Conservation (phyloP, 1,284 basidiomycete species). For the Kwoniella shivajii region DNA sequence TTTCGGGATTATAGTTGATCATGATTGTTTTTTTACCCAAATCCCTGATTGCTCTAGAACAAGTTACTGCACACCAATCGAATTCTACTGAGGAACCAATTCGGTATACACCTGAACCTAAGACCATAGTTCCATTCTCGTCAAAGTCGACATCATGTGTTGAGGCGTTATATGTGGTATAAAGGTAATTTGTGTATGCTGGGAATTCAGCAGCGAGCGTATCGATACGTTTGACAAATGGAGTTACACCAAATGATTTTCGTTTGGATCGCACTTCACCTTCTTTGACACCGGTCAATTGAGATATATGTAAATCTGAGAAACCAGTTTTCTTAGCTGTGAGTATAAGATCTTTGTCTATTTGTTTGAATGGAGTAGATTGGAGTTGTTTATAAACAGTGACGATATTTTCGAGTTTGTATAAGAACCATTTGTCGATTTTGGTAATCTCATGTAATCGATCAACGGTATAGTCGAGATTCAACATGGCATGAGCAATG, state of each 20-base stretch:
- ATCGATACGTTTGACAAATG: conserved; percentile 99
- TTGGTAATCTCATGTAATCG: conserved; percentile 90
- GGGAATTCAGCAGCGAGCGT: conserved; percentile 99
- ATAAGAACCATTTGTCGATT: conserved; percentile 99
- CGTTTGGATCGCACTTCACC: conserved; percentile 71
- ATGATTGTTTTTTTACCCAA: conserved; percentile 96
- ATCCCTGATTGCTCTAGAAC: conserved; percentile 84
- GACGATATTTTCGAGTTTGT: conserved; percentile 90
- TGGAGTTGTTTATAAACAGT: conserved; percentile 74
- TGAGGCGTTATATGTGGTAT: conserved; percentile 98
- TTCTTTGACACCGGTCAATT: conserved; percentile 70
- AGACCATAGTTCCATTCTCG: conserved; percentile 97
- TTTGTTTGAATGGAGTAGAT: conserved; percentile 66
- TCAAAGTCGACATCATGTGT: conserved; percentile 95
- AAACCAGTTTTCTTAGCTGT: conserved; percentile 92
- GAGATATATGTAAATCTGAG: conserved; percentile 88
- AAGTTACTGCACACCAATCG: conserved; percentile 99
- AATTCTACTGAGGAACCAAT: conserved; percentile 99
- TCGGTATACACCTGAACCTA: conserved; percentile 98
- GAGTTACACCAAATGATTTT: conserved; percentile 84
- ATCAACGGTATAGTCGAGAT: conserved; percentile 88
- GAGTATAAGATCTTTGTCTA: conserved; percentile 68
- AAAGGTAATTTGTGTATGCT: conserved; percentile 98
- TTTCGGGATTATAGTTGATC: conserved; percentile 99
- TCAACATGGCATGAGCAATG: conserved; percentile 88